Base-by-base conservation (phyloP, 1,139 yeast species). In the Taphrina deformans region DNA sequence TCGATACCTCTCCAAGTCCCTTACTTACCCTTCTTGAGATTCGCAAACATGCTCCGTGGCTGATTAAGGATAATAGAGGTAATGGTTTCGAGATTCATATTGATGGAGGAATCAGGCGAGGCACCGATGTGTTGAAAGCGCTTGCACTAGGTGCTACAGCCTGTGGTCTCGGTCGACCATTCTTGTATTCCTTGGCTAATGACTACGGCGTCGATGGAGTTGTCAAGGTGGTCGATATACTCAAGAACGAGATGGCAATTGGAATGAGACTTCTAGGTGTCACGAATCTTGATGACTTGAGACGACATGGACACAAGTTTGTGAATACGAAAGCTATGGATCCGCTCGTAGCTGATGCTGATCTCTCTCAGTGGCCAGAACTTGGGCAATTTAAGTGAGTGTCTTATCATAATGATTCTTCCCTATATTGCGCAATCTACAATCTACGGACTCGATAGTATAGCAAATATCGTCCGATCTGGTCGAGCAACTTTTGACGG, bases 61-160 rank as follows among this genome's bases (percentile, higher is more conserved):
- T 80, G 41, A 77, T 79, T 60, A 69, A 71, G 23, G 72, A 51
- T 3, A 6, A 14, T 1, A 10, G n/a, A 21, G 48, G 48, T 9
- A 18, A 35, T 14, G 35, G 48, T 1, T n/a, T 80, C 5, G 83
- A 82, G 64, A 74, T 83, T 14, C 82, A 76, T 69, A 73, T 83
- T 18, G 86, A 83, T 72, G 85, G 85, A 21, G 86, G 86, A n/a
- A 77, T 83, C 56, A 75, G 82, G 67, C 75, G 85, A 69, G 86
- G 85, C 7, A 79, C 83, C 12, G 86, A 83, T 71, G 76, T 83
- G 2, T 71, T 82, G 64, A 83, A 83, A 69, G 85, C 85, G 0
- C 71, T 83, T 16, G 82, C 85, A 63, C 76, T 83, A 12, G 86
- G 86, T 3, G 85, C 85, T n/a, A 81, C 77, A 61, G 85, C 83